Conservation (phyloP, 2,329 filamentous ascomycete genomes). For the Phaeosphaeriaceae sp. region DNA sequence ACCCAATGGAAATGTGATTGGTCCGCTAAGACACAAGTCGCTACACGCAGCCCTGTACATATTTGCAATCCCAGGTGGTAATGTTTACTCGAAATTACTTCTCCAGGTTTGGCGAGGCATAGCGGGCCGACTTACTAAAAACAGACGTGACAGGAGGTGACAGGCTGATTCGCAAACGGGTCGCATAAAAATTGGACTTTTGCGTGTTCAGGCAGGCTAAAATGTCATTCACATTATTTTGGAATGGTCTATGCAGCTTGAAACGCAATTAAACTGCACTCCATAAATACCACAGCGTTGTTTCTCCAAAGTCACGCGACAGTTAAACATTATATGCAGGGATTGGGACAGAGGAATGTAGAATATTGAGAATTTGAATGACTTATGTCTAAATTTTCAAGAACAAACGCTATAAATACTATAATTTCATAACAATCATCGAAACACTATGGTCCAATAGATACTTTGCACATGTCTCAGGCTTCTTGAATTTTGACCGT, state of each 20-base stretch:
- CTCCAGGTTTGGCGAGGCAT: neutral
- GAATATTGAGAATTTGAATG: too few relatives aligned
- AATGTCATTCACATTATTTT: too few relatives aligned
- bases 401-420: neutral
- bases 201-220: too few relatives aligned
- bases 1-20: neutral
- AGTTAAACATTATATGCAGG: too few relatives aligned
- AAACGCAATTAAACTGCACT: too few relatives aligned
- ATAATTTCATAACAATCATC: neutral
- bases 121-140: slow-evolving; percentile 4
- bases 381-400: neutral
- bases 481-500: neutral
- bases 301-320: too few relatives aligned
- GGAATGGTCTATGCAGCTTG: too few relatives aligned
- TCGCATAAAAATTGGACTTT: too few relatives aligned
- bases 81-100: too few relatives aligned
- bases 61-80: neutral
- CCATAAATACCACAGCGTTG: too few relatives aligned
- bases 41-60: neutral
- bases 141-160: neutral
- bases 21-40: neutral
- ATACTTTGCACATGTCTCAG: too few relatives aligned
- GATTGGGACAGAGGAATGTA: too few relatives aligned
- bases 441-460: neutral
- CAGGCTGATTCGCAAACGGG: neutral